Evolutionary conservation across 1,284 basidiomycete species (phyloP), one percentile per base, ranked within the genome.

Genomic region (Cutaneotrichosporon sp.): DNA sequence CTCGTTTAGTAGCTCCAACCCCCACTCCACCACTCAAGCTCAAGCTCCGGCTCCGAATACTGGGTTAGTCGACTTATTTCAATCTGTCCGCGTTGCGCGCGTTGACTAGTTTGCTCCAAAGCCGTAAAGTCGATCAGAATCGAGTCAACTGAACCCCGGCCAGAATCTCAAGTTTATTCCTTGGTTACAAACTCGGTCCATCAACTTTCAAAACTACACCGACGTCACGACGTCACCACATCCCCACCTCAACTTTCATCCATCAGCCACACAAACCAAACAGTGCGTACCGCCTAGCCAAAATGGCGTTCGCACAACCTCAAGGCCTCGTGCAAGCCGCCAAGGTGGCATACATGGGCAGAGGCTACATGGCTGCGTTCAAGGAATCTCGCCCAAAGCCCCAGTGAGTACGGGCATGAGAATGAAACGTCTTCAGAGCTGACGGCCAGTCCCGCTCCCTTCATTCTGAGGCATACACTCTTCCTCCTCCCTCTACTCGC

Each of bases 401-500:
- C 32, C 63, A 64, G 63, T 64, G 30, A 22, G 63, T 64, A n/a
- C 10, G 2, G 16, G 14, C 22, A 9, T 8, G 14, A 26, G 5
- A 31, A 10, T 3, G 30, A 40, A 42, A 16, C 14, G 30, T 9
- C n/a, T n/a, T 5, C 42, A 42, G 22, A 21, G 16, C 58, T 60
- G 11, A 56, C 53, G 26, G 31, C 34, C 67, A 79, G 77, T 49
- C 77, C 75, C 18, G 60, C 71, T 3, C 73, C 73, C 5, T 63
- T 78, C 22, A 51, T 78, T 38, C 56, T 77, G 11, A 58, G 60
- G 14, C 73, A 80, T 58, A 75, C 72, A 22, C 73, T 81, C 18
- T 76, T 76, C 59, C 68, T 79, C 57, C 71, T 80, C 5, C 80
- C 80, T 14, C 62, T 77, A 42, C 64, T 78, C 47, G 76, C 74